A percentile compares a stretch with the other conserved stretches of the same genome.
Evolutionary conservation across 306 rosid species (phyloP).

Genomic region (Arachis hypogaea): DNA sequence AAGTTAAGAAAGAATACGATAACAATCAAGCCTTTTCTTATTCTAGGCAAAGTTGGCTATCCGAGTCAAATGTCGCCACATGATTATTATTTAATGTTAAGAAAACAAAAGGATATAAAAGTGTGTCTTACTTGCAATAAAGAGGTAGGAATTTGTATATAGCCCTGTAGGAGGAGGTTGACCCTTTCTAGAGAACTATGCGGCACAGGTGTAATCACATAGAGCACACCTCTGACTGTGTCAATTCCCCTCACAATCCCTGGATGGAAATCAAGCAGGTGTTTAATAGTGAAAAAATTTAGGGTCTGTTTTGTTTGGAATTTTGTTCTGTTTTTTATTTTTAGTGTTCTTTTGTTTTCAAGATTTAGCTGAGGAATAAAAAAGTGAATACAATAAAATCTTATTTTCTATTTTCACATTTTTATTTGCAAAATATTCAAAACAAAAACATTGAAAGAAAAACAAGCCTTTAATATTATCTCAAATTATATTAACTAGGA

Average conservation of each 20-base stretch:
- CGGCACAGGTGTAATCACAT: slow-evolving; percentile 86
- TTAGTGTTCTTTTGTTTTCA: no score
- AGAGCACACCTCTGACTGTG: slow-evolving; percentile 67
- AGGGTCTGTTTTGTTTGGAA: neutral
- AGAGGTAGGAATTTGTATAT: slow-evolving; percentile 77
- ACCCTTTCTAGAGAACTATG: slow-evolving; percentile 75
- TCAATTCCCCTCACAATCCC: slow-evolving; percentile 95
- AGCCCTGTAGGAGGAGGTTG: slow-evolving; percentile 78
- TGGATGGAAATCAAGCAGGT: slow-evolving; percentile 44
- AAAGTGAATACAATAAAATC: no score
- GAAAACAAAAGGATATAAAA: slow-evolving; percentile 27
- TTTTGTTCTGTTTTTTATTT: no score
- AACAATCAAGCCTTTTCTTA: neutral
- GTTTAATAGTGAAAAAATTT: slow-evolving; percentile 17
- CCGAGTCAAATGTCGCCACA: neutral
- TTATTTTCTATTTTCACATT: no score
- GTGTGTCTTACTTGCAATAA: slow-evolving; percentile 71
- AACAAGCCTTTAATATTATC: neutral
- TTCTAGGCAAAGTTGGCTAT: neutral
- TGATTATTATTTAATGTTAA: slow-evolving; percentile 6
- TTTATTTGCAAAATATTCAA: no score
- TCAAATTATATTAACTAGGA: slow-evolving; percentile 29
- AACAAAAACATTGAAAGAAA: no score
- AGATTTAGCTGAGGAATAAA: no score
- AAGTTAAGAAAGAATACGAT: neutral